Conservation (phyloP, 176 grass and related monocot species). For the Dactylis glomerata region DNA sequence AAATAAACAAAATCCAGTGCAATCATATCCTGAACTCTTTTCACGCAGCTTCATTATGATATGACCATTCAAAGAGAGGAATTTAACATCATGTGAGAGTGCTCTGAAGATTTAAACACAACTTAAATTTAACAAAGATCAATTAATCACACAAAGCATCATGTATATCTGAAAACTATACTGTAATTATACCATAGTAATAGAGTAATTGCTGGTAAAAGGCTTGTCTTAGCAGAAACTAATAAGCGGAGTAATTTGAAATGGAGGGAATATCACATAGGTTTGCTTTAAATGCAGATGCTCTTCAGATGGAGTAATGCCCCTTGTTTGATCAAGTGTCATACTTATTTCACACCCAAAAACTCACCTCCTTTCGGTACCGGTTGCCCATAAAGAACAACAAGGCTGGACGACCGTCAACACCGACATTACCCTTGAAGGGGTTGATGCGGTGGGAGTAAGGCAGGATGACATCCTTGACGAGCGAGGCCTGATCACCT, state of each 20-base stretch:
- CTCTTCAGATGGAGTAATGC: neutral
- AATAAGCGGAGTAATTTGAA: neutral
- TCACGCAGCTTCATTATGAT: neutral
- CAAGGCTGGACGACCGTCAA: slow-evolving; percentile 51
- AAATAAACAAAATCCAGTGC: neutral
- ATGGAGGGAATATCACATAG: neutral
- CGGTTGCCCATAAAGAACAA: slow-evolving; percentile 99
- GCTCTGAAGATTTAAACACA: neutral
- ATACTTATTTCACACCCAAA: slow-evolving; percentile 4
- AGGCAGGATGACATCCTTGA: slow-evolving; percentile 94
- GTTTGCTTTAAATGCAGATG: neutral
- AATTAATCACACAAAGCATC: neutral
- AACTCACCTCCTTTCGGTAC: slow-evolving; percentile 85
- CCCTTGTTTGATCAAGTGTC: neutral
- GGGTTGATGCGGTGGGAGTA: slow-evolving; percentile 88
- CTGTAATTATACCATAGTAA: neutral
- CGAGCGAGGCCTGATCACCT: slow-evolving; percentile 67
- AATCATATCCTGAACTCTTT: neutral
- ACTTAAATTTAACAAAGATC: neutral
- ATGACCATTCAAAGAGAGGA: neutral
- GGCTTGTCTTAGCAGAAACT: neutral
- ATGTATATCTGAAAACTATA: neutral
- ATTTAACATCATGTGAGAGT: neutral
- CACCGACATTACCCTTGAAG: slow-evolving; percentile 56
- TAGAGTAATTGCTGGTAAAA: neutral